Base-by-base conservation (phyloP, 306 rosid species). In the Rosa persica region DNA sequence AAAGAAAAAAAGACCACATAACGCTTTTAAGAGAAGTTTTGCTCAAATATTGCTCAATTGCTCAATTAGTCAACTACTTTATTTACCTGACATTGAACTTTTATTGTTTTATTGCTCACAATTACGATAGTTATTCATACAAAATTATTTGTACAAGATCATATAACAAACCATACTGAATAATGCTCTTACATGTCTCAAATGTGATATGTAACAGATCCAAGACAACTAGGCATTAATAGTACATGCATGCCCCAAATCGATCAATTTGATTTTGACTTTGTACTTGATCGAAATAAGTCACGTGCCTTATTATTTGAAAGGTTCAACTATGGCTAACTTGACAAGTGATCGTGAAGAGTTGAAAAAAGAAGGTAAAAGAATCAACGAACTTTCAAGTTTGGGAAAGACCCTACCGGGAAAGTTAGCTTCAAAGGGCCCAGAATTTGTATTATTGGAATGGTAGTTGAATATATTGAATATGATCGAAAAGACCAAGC, bases 311-410 rank as follows among this genome's bases (percentile, higher is more conserved):
- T 61, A 25, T 13, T 62, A 5, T 12, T 27, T 62, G 67, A 5
- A 23, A 27, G 42, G 19, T 12, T 13, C 40, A 61, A 27, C 36
- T 27, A 1, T 13, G 30, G 42, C 46, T 66, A 66, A 38, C 46
- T 65, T 36, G 23, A 65, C 67, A 20, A 73, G 22, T 22, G 64
- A 60, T 5, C 1, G 27, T 54, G 4, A n/a, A 23, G 3, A n/a
- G 12, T 39, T 19, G 51, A n/a, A 20, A 20, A 5, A 2, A 43
- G 11, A 12, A 16, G 34, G 12, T 6, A 19, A 44, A 46, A 30
- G 51, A 39, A 40, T 43, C 52, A 76, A 76, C 62, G 2, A 76
- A 76, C 72, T 64, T 76, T 76, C 79, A 76, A 76, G 39, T 61
- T 43, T 30, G 13, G 70, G 47, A 1, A 44, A 60, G 47, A 10